phyloP scores from a whole-genome alignment of 345 rosid species.

The Arabidopsis suecica region DNA sequence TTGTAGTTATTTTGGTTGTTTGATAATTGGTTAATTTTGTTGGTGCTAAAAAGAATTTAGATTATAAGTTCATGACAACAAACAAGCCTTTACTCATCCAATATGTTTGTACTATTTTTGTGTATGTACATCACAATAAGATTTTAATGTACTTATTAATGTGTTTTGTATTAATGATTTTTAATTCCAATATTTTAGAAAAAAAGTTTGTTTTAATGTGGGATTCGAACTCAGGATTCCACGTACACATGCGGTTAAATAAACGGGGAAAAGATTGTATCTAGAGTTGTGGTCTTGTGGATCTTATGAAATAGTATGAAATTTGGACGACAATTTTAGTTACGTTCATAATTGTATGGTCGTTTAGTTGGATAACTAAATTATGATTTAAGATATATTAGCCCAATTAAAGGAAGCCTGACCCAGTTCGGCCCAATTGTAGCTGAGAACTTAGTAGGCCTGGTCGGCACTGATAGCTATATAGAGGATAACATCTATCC shows the following conservation, averaged over 20 bases:
- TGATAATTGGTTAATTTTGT: neutral
- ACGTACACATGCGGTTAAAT: too few relatives aligned
- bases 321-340: neutral
- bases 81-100: neutral
- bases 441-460: constrained; percentile 8
- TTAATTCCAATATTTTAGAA: too few relatives aligned
- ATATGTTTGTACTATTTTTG: neutral
- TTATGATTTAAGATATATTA: neutral
- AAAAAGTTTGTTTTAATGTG: too few relatives aligned
- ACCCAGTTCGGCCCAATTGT: constrained; percentile 8
- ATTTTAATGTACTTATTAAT: too few relatives aligned
- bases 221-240: too few relatives aligned
- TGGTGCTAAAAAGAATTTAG: neutral
- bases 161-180: too few relatives aligned
- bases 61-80: neutral
- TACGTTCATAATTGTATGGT: neutral
- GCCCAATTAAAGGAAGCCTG: constrained; percentile 14
- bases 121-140: neutral
- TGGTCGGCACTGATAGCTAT: neutral
- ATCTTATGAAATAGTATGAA: neutral
- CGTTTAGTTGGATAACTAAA: neutral
- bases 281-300: neutral
- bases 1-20: neutral
- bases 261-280: too few relatives aligned
- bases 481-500: neutral